Evolutionary conservation across 208 protist genomes (phyloP).

Genomic region (Trypanosoma rangeli): DNA sequence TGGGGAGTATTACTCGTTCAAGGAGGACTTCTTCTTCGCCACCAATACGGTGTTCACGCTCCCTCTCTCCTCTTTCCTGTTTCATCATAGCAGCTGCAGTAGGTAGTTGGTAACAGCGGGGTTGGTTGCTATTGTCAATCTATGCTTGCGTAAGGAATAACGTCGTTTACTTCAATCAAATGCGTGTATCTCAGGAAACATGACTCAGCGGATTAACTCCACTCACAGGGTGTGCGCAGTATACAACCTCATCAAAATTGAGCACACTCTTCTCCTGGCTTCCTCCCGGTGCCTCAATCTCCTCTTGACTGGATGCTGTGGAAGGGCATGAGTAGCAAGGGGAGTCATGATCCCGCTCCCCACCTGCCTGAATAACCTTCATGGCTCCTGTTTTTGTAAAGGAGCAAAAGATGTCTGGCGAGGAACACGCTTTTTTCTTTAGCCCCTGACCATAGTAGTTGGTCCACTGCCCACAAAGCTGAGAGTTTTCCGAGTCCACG

Average conservation of each 20-base stretch:
- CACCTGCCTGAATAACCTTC: slow-evolving; percentile 23
- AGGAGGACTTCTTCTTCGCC: no score
- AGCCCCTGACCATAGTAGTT: slow-evolving; percentile 40
- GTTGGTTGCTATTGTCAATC: no score
- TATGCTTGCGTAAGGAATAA: no score
- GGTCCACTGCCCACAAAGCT: slow-evolving; percentile 51
- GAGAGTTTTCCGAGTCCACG: slow-evolving; percentile 34
- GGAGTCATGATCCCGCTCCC: slow-evolving; percentile 32
- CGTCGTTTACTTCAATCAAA: neutral
- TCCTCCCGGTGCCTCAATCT: neutral
- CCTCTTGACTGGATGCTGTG: neutral
- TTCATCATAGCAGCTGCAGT: no score
- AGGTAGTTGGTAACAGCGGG: no score
- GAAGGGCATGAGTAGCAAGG: neutral
- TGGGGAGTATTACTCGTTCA: no score
- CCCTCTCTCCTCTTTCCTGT: no score
- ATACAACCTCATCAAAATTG: slow-evolving; percentile 20
- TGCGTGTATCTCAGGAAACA: neutral
- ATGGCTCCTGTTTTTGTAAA: slow-evolving; percentile 28
- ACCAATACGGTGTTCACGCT: no score
- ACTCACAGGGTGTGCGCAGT: neutral
- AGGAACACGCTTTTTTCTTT: neutral
- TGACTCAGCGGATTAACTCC: neutral
- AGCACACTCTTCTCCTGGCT: neutral
- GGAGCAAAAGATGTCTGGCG: slow-evolving; percentile 9